Conservation (phyloP, 2,329 filamentous ascomycete species). For the Gliomastix tumulicola region DNA sequence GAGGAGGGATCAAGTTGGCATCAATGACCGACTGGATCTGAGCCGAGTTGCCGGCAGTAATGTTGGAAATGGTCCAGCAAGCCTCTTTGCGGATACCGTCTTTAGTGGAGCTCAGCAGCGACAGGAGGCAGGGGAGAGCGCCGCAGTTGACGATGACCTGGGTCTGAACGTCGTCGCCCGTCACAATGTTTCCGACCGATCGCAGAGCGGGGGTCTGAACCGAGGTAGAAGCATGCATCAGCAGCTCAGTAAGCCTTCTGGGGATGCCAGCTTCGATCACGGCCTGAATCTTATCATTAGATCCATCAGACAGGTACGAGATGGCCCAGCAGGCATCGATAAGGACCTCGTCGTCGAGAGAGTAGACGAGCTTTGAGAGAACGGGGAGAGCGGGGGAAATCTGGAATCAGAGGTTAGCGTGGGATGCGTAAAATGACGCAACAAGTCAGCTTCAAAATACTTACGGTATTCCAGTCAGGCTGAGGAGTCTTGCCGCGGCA, state of each 20-base stretch:
- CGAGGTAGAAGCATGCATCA: conserved; percentile 97
- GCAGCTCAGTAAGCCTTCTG: conserved; percentile 87
- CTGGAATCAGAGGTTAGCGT: conserved; percentile 34
- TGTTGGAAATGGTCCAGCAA: conserved; percentile 99
- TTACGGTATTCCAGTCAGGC: conserved; percentile 92
- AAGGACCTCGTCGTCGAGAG: conserved; percentile 93
- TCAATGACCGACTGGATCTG: conserved; percentile 97
- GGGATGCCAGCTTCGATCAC: conserved; percentile 98
- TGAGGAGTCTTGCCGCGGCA: conserved; percentile 99
- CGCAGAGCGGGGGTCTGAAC: conserved; percentile 96
- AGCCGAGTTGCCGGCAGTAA: conserved; percentile 94
- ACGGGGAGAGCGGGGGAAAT: conserved; percentile 93
- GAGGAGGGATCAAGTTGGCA: conserved; percentile 89
- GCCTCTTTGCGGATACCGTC: conserved; percentile 99
- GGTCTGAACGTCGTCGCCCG: conserved; percentile 95
- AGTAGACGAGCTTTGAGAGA: conserved; percentile 95
- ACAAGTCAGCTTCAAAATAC: conserved; percentile 27
- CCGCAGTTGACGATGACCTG: conserved; percentile 99
- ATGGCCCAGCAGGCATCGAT: conserved; percentile 99
- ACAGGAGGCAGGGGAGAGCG: conserved; percentile 83
- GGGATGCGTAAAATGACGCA: not conserved
- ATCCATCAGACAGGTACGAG: conserved; percentile 94
- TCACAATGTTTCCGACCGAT: conserved; percentile 98
- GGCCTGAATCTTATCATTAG: conserved; percentile 98
- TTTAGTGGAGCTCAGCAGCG: conserved; percentile 92